These are phyloP conservation scores for Laburnicola sp. DNA, from an alignment of 2,329 filamentous ascomycete genomes.

Conservation along the genomic window DNA sequence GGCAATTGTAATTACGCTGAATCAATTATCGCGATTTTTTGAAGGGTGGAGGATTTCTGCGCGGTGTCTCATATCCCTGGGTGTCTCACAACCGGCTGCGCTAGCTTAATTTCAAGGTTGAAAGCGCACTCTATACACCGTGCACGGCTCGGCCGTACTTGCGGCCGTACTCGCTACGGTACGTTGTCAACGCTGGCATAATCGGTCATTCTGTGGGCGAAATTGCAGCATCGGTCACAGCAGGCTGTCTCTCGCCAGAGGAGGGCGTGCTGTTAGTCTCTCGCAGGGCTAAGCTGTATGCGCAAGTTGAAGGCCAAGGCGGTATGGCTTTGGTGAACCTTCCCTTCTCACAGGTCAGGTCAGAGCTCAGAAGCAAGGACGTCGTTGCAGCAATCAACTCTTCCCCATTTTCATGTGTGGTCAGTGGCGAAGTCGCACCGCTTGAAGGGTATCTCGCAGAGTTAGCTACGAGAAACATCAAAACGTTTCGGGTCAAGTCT, in stretches of 20 bases:
- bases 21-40: too few relatives aligned
- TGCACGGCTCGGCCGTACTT: too few relatives aligned
- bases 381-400: constrained; percentile 43
- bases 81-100: constrained; percentile 46
- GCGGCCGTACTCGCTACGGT: too few relatives aligned
- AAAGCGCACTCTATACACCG: too few relatives aligned
- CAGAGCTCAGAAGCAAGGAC: constrained; percentile 29
- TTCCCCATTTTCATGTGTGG: constrained; percentile 43
- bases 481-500: constrained; percentile 43
- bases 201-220: constrained; percentile 51
- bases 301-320: constrained; percentile 35
- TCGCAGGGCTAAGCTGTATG: constrained; percentile 40
- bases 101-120: too few relatives aligned
- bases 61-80: too few relatives aligned
- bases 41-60: too few relatives aligned
- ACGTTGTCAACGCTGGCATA: too few relatives aligned
- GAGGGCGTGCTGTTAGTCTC: constrained; percentile 46
- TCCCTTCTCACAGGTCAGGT: constrained; percentile 31
- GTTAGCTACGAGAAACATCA: constrained; percentile 31
- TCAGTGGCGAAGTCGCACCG: constrained; percentile 32
- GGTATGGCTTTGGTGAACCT: constrained; percentile 39
- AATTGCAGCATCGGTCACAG: constrained; percentile 46
- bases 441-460: constrained; percentile 23
- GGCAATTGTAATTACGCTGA: too few relatives aligned
- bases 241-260: constrained; percentile 35